Evolutionary conservation across 108 stramenopile species (phyloP).

Genomic region (Phaeodactylum tricornutum): DNA sequence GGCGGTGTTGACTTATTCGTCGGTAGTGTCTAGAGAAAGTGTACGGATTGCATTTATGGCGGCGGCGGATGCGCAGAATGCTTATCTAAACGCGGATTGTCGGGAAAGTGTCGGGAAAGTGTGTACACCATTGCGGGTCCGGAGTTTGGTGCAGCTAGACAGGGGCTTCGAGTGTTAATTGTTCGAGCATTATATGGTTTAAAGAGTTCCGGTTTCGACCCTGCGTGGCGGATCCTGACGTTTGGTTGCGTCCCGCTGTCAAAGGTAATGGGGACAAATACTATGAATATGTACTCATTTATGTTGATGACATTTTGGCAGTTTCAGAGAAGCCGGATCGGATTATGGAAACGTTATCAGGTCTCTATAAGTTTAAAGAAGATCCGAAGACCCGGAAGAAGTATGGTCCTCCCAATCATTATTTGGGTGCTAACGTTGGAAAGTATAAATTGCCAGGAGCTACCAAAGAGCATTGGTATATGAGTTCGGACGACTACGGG

Average conservation of each 20-base stretch:
- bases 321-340: constrained; percentile 1
- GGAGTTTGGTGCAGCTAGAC: too few species aligned
- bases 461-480: constrained; percentile 8
- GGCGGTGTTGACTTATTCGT: constrained; percentile 22
- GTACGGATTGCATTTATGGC: too few species aligned
- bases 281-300: constrained; percentile 20
- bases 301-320: constrained; percentile 20
- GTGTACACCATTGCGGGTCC: too few species aligned
- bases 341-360: constrained; percentile 2
- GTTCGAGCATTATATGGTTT: too few species aligned
- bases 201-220: constrained; percentile 10
- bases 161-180: too few species aligned
- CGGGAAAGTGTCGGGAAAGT: too few species aligned
- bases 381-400: neutral
- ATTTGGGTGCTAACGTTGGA: constrained; percentile 14
- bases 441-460: constrained; percentile 7
- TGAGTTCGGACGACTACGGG: constrained; percentile 13
- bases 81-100: too few species aligned
- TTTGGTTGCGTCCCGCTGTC: constrained; percentile 18
- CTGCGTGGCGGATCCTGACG: constrained; percentile 17
- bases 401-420: constrained; percentile 7
- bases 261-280: constrained; percentile 15
- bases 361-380: constrained; percentile 7
- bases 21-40: constrained; percentile 31
- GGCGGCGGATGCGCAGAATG: too few species aligned